Percentiles rank a stretch among this genome's conserved stretches.
phyloP scores from a whole-genome alignment of 148 eudicot genomes.

The Agrostemma githago region DNA sequence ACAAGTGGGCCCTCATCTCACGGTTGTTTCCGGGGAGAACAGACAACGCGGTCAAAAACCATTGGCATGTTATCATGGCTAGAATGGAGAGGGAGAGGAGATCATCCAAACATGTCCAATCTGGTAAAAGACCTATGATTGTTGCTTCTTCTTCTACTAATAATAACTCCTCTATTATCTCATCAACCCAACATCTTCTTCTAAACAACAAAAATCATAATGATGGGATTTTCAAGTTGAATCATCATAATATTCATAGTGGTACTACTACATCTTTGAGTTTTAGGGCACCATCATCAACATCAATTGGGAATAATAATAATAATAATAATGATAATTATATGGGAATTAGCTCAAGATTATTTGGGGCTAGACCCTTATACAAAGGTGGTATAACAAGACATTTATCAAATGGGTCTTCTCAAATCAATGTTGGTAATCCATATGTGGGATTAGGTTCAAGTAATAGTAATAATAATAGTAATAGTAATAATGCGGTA shows the following conservation, averaged over 20 bases:
- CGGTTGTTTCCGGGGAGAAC: conserved; percentile 84
- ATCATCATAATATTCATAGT: conserved; percentile 3
- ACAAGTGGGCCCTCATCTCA: conserved; percentile 89
- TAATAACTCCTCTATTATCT: conserved; percentile 10
- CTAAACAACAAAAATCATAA: conserved; percentile 1
- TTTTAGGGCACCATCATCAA: conserved; percentile 24
- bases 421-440: conserved; percentile 9
- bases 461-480: neutral
- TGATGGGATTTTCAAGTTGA: conserved; percentile 12
- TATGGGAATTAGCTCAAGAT: conserved; percentile 13
- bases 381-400: conserved; percentile 5
- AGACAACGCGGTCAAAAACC: conserved; percentile 86
- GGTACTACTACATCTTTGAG: conserved; percentile 14
- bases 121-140: conserved; percentile 4
- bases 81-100: conserved; percentile 69
- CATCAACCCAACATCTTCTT: conserved; percentile 18
- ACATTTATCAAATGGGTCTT: conserved; percentile 8
- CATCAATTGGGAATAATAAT: conserved; percentile 11
- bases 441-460: conserved; percentile 10
- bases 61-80: conserved; percentile 95
- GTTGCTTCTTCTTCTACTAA: neutral
- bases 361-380: conserved; percentile 11
- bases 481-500: neutral
- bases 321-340: neutral
- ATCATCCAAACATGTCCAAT: conserved; percentile 39